Evolutionary conservation across 2,329 filamentous ascomycete genomes (phyloP).

Genomic region (Xylaria sp.): DNA sequence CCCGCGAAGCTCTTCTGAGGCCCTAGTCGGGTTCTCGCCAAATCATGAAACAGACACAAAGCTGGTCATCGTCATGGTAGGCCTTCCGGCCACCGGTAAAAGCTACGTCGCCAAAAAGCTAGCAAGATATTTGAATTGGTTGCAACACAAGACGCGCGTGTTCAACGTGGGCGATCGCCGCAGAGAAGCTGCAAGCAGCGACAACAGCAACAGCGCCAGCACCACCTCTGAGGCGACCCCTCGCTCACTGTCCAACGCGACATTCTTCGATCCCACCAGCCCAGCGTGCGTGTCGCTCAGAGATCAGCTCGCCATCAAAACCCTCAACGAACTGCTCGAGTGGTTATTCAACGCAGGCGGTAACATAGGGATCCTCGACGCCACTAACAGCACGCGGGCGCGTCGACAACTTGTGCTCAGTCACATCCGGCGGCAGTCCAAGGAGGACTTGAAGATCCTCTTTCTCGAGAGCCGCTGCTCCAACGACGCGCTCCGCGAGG

Average conservation of each 20-base stretch:
- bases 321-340: conserved; percentile 18
- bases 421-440: conserved; percentile 9
- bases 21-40: conserved; percentile 19
- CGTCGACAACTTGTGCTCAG: conserved; percentile 20
- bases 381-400: conserved; percentile 23
- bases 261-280: conserved; percentile 23
- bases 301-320: conserved; percentile 25
- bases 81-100: conserved; percentile 24
- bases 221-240: conserved; percentile 4
- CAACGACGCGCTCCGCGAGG: conserved; percentile 13
- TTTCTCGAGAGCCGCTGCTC: conserved; percentile 26
- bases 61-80: conserved; percentile 25
- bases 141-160: conserved; percentile 22
- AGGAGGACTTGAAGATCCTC: conserved; percentile 7
- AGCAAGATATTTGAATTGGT: conserved; percentile 20
- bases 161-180: conserved; percentile 25
- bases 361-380: conserved; percentile 24
- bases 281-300: conserved; percentile 19
- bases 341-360: conserved; percentile 16
- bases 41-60: conserved; percentile 17
- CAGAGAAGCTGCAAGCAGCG: conserved; percentile 8
- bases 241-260: conserved; percentile 8
- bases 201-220: too few relatives aligned
- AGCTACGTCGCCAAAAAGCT: conserved; percentile 28
- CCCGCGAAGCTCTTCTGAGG: conserved; percentile 13